A percentile compares a stretch with the other conserved stretches of the same genome.
Conservation (phyloP, 2,329 filamentous ascomycete genomes). For the Bipolaris zeicola region DNA sequence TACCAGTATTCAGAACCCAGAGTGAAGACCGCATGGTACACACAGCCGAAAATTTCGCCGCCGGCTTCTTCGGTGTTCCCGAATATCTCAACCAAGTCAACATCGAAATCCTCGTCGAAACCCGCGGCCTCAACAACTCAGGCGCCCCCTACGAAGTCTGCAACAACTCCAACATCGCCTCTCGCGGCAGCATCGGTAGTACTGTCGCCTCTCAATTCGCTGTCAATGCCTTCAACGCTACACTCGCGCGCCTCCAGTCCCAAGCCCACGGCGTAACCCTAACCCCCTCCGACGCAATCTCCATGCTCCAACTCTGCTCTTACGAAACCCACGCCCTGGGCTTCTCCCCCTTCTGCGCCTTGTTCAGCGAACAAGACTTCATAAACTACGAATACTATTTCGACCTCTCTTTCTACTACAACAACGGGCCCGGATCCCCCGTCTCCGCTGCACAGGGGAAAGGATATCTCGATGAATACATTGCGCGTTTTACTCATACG, state of each 20-base stretch:
- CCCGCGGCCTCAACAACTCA: constrained; percentile 32
- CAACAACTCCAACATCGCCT: constrained; percentile 37
- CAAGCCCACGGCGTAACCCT: constrained; percentile 35
- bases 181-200: constrained; percentile 35
- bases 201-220: constrained; percentile 32
- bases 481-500: constrained; percentile 35
- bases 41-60: constrained; percentile 41
- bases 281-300: constrained; percentile 45
- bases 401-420: constrained; percentile 49
- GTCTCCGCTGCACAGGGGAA: constrained; percentile 43
- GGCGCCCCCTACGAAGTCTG: constrained; percentile 40
- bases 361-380: constrained; percentile 53
- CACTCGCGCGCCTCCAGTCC: constrained; percentile 35
- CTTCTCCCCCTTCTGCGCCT: constrained; percentile 51
- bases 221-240: constrained; percentile 35
- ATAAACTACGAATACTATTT: constrained; percentile 54
- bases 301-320: constrained; percentile 50
- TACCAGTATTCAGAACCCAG: constrained; percentile 48
- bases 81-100: constrained; percentile 38
- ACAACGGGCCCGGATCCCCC: constrained; percentile 40
- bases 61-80: constrained; percentile 41
- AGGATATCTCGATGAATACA: constrained; percentile 37
- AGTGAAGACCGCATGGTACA: constrained; percentile 43
- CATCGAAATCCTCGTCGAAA: constrained; percentile 40
- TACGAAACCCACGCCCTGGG: constrained; percentile 49